A percentile compares a stretch with the other conserved stretches of the same genome.
These are phyloP conservation scores for Acanthamoeba culbertsoni DNA, from an alignment of 208 protist genomes.

Conservation along the genomic window DNA sequence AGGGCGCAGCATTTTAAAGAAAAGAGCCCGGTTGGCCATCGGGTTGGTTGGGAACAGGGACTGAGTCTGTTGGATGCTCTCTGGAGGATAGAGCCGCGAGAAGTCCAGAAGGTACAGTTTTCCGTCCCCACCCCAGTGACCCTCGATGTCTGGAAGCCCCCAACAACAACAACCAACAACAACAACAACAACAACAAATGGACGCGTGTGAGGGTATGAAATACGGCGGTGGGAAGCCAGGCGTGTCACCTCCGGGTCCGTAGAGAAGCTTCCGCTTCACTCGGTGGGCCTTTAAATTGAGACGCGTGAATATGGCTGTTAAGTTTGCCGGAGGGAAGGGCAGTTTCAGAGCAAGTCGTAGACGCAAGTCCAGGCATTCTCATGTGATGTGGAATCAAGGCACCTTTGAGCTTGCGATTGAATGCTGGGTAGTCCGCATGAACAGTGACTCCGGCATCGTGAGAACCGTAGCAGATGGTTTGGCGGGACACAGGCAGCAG, in stretches of 20 bases:
- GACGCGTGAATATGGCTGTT: background rate
- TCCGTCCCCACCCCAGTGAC: slow-evolving; percentile 22
- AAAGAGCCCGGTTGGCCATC: background rate
- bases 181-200: background rate
- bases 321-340: too few species aligned
- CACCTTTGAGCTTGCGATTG: background rate
- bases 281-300: slow-evolving; percentile 38
- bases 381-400: background rate
- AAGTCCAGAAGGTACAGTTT: slow-evolving; percentile 57
- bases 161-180: background rate
- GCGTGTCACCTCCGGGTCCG: background rate
- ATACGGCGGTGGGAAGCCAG: background rate
- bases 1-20: slow-evolving; percentile 1
- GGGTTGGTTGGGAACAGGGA: background rate
- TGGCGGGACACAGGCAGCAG: slow-evolving; percentile 42
- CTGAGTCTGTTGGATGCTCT: background rate
- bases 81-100: background rate
- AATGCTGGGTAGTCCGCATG: slow-evolving; percentile 21
- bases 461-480: slow-evolving; percentile 31
- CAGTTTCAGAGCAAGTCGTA: too few species aligned
- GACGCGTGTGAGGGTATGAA: background rate
- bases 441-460: background rate
- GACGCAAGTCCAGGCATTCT: background rate
- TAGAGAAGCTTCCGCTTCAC: background rate
- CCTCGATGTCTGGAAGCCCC: slow-evolving; percentile 30